Conservation (phyloP, 192 early-diverging fungal species). For the Podila epigama region DNA sequence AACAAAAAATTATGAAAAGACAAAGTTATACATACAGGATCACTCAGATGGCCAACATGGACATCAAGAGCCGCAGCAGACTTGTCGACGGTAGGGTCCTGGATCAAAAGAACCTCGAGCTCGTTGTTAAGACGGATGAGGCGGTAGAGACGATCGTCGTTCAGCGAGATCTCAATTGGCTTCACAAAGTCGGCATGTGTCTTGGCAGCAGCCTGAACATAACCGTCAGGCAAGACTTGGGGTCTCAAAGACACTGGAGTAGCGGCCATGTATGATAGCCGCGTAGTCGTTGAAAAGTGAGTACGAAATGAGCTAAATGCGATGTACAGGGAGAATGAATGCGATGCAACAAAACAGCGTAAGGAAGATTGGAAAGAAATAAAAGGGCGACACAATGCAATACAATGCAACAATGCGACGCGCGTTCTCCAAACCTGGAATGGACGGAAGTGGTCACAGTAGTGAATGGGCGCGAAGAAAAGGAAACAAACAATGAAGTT, state of each 20-base stretch:
- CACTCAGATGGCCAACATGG: conserved; percentile 80
- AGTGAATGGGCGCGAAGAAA: not conserved
- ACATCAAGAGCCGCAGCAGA: conserved; percentile 81
- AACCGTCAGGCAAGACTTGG: conserved; percentile 23
- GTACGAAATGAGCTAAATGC: not conserved
- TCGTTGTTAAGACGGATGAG: conserved; percentile 67
- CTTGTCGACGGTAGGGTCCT: conserved; percentile 79
- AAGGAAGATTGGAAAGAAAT: not conserved
- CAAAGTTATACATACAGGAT: conserved; percentile 63
- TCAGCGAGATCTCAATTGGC: conserved; percentile 60
- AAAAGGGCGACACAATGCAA: too few relatives aligned
- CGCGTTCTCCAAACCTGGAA: not conserved
- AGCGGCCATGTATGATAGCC: conserved; percentile 11
- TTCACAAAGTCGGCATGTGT: conserved; percentile 48
- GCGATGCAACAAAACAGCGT: not conserved
- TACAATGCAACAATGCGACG: not conserved
- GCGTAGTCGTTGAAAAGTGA: not conserved
- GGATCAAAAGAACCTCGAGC: conserved; percentile 73
- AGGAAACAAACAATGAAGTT: not conserved
- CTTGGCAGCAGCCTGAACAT: conserved; percentile 23
- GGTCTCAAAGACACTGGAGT: not conserved
- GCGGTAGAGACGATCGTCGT: conserved; percentile 69
- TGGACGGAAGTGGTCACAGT: not conserved
- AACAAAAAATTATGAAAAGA: not conserved
- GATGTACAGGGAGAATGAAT: not conserved